Conservation (phyloP, 257 asterid genomes). For the Nicotiana obtusifolia region DNA sequence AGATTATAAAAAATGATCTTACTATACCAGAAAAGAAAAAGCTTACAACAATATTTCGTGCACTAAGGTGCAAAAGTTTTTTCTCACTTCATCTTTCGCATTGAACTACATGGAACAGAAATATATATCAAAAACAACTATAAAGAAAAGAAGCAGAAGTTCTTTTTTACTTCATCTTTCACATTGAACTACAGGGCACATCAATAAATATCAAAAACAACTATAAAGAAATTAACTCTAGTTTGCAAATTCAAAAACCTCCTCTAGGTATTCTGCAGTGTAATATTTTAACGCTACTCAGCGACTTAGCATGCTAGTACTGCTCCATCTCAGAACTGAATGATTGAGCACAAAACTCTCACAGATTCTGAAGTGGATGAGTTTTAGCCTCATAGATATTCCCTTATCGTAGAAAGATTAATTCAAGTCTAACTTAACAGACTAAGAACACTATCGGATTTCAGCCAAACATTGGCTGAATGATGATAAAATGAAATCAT, state of each 20-base stretch:
- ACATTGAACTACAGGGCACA: not conserved
- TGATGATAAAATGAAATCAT: constrained; percentile 2
- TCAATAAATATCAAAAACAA: not conserved
- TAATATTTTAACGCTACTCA: not conserved
- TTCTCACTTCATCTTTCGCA: not conserved
- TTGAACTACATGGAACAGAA: not conserved
- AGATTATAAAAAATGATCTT: not conserved
- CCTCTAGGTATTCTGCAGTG: not conserved
- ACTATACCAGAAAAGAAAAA: not conserved
- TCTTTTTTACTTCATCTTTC: constrained; percentile 2
- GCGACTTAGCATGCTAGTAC: not conserved
- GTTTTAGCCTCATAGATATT: not conserved
- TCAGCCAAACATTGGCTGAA: not conserved
- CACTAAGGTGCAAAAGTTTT: not conserved
- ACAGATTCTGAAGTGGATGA: not conserved
- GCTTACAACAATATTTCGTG: not conserved
- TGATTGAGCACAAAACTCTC: not conserved
- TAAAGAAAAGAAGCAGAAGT: not conserved
- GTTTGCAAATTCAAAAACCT: not conserved
- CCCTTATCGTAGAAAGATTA: not conserved
- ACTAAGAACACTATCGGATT: not conserved
- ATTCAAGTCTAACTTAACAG: not conserved
- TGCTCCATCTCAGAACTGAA: not conserved
- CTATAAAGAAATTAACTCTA: not conserved
- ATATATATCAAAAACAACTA: not conserved